Conservation (phyloP, 2,329 filamentous ascomycete genomes). For the Emericellopsis cladophorae region DNA sequence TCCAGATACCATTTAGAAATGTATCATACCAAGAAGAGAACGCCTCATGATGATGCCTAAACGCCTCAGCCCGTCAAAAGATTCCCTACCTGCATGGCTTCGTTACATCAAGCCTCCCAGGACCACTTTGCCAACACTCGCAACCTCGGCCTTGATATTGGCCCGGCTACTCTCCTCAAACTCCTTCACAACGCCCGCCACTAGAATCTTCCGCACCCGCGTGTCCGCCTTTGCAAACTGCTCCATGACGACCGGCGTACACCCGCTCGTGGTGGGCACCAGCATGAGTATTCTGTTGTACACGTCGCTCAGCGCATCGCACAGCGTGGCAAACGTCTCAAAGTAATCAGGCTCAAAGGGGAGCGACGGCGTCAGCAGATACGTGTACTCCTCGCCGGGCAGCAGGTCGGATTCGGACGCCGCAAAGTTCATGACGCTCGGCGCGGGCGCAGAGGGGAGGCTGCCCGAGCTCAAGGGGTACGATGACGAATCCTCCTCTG, state of each 20-base stretch:
- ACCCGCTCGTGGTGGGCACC: slow-evolving; percentile 62
- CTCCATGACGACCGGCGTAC: slow-evolving; percentile 60
- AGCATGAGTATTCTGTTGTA: slow-evolving; percentile 70
- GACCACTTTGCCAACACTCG: slow-evolving; percentile 78
- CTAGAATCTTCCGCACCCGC: slow-evolving; percentile 75
- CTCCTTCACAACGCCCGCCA: slow-evolving; percentile 77
- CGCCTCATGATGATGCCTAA: not conserved
- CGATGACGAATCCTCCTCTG: slow-evolving; percentile 17
- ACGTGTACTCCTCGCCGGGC: slow-evolving; percentile 76
- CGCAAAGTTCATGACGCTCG: slow-evolving; percentile 39
- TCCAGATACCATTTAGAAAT: no score
- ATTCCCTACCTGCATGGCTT: not conserved
- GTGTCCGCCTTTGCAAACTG: slow-evolving; percentile 84
- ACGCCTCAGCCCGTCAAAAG: not conserved
- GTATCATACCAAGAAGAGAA: not conserved
- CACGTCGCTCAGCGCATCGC: slow-evolving; percentile 87
- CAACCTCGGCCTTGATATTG: slow-evolving; percentile 68
- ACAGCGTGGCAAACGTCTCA: slow-evolving; percentile 89
- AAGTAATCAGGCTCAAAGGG: slow-evolving; percentile 97
- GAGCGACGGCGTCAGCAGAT: slow-evolving; percentile 79
- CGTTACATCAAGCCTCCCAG: slow-evolving; percentile 67
- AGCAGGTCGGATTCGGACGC: slow-evolving; percentile 53
- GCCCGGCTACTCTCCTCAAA: slow-evolving; percentile 79
- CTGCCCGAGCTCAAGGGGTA: slow-evolving; percentile 1
- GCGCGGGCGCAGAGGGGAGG: slow-evolving; percentile 11